Conservation (phyloP, 805 yeast genomes). For the Hanseniaspora taiwanica region DNA sequence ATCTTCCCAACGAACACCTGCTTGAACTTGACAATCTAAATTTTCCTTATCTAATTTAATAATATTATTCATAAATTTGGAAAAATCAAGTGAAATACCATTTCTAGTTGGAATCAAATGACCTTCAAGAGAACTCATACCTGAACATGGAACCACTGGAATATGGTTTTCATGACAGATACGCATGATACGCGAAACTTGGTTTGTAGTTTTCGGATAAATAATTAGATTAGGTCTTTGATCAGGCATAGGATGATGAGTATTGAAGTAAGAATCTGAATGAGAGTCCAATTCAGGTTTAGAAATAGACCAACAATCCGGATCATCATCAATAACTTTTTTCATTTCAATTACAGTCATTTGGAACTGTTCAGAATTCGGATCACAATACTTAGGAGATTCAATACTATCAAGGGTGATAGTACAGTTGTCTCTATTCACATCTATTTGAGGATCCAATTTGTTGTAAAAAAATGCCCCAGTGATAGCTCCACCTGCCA, state of each 20-base stretch:
- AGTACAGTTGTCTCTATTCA: background rate
- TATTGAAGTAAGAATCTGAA: conserved; percentile 46
- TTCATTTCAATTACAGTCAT: conserved; percentile 27
- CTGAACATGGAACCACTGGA: conserved; percentile 69
- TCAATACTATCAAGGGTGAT: conserved; percentile 6
- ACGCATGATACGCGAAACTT: conserved; percentile 50
- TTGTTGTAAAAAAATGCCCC: background rate
- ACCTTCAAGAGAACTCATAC: conserved; percentile 76
- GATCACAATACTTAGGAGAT: conserved; percentile 22
- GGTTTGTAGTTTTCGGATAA: conserved; percentile 52
- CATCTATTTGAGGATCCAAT: background rate
- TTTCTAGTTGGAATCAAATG: conserved; percentile 60
- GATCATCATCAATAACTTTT: conserved; percentile 25
- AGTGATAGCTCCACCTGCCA: background rate
- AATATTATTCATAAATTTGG: conserved; percentile 42
- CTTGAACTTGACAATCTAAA: conserved; percentile 60
- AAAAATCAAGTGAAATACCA: conserved; percentile 46
- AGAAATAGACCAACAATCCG: conserved; percentile 20
- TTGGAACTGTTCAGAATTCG: conserved; percentile 24
- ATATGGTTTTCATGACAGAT: conserved; percentile 45
- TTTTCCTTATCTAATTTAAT: conserved; percentile 46
- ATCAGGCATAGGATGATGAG: conserved; percentile 47
- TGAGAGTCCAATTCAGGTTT: conserved; percentile 35
- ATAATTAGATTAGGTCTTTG: conserved; percentile 47
- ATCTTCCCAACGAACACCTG: conserved; percentile 73